Evolutionary conservation across 2,329 filamentous ascomycete species (phyloP).

Genomic region (Aspergillus piperis): DNA sequence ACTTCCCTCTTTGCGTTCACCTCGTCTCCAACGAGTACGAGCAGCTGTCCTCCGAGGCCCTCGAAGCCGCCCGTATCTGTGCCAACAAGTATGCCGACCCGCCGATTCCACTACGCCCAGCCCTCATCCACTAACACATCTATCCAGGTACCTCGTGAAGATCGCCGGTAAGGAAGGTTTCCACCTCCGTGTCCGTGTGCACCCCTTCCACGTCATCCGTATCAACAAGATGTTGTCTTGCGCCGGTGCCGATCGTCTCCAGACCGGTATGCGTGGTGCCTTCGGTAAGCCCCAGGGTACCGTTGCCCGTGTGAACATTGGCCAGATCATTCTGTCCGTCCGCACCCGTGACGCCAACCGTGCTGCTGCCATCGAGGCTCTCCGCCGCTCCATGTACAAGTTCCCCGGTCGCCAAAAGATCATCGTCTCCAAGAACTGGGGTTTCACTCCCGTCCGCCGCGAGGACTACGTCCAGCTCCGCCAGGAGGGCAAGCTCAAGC

Average conservation of each 20-base stretch:
- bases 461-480: slow-evolving; percentile 98
- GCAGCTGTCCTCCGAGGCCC: slow-evolving; percentile 98
- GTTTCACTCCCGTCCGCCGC: slow-evolving; percentile 96
- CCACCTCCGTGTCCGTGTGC: slow-evolving; percentile 75
- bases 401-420: slow-evolving; percentile 99
- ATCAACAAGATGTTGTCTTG: slow-evolving; percentile 99
- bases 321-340: slow-evolving; percentile 97
- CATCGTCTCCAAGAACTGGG: slow-evolving; percentile 99
- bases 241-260: slow-evolving; percentile 99
- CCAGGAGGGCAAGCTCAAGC: slow-evolving; percentile 88
- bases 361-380: slow-evolving; percentile 91
- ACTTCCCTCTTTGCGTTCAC: slow-evolving; percentile 99
- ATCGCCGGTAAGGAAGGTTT: slow-evolving; percentile 70
- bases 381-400: slow-evolving; percentile 99
- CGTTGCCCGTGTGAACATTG: slow-evolving; percentile 99
- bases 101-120: background rate
- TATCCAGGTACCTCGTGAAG: slow-evolving; percentile 65
- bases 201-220: slow-evolving; percentile 99
- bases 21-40: slow-evolving; percentile 99
- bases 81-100: slow-evolving; percentile 81
- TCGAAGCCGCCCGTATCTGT: slow-evolving; percentile 99
- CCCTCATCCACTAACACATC: background rate
- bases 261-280: slow-evolving; percentile 99
- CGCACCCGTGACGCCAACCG: slow-evolving; percentile 95
- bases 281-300: slow-evolving; percentile 99